These are phyloP conservation scores for Phytophthora citrophthora DNA, from an alignment of 352 stramenopile species.

Conservation along the genomic window DNA sequence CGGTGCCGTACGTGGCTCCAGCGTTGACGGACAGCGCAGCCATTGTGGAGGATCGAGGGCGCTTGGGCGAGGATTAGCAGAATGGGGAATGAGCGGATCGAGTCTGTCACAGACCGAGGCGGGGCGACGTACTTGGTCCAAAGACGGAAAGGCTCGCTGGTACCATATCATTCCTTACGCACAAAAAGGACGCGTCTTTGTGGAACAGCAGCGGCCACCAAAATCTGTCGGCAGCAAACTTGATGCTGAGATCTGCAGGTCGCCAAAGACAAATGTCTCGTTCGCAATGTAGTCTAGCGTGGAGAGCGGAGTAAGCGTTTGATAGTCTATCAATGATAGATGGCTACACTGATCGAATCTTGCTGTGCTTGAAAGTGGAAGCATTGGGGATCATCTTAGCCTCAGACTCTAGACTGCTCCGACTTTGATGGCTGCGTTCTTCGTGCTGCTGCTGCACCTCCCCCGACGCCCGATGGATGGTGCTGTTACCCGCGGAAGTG, in stretches of 20 bases:
- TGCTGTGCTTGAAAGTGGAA: too few species aligned
- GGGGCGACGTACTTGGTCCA: conserved; percentile 8
- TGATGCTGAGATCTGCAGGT: conserved; percentile 1
- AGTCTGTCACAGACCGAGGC: conserved; percentile 1
- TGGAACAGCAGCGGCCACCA: background rate
- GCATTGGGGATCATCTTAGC: too few species aligned
- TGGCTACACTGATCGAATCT: too few species aligned
- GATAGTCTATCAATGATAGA: too few species aligned
- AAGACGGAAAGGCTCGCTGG: too few species aligned
- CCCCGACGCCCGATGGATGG: conserved; percentile 1
- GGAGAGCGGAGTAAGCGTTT: too few species aligned
- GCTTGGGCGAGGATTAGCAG: conserved; percentile 3
- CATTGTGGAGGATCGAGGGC: conserved; percentile 18
- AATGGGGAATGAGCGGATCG: conserved; percentile 27
- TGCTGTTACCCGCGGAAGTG: too few species aligned
- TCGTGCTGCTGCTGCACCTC: background rate
- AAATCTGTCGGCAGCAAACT: background rate
- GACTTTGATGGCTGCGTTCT: too few species aligned
- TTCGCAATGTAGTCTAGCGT: background rate
- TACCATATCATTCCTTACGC: conserved; percentile 4
- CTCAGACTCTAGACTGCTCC: too few species aligned
- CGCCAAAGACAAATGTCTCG: conserved; percentile 1
- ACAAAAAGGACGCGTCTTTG: conserved; percentile 21
- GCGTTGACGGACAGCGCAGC: conserved; percentile 29
- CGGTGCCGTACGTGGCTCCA: conserved; percentile 40